Evolutionary conservation across 371 early-diverging fungal genomes (phyloP).

Genomic region (Sporodiniella umbellata): DNA sequence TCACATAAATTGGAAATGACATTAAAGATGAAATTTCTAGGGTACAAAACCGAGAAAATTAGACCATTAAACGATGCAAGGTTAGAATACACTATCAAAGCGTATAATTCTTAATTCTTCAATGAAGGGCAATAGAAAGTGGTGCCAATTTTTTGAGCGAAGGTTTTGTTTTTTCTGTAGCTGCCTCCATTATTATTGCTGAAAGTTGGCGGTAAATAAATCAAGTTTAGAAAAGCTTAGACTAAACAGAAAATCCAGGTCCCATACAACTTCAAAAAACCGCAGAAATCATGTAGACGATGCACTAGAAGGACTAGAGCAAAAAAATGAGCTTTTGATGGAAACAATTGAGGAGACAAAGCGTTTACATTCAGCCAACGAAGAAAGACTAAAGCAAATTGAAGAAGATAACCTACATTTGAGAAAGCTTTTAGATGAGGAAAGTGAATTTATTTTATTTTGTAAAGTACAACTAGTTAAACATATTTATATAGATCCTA

Average conservation of each 20-base stretch:
- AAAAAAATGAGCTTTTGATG: conserved; percentile 34
- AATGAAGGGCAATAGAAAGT: conserved; percentile 74
- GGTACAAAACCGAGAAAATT: conserved; percentile 75
- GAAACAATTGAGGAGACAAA: conserved; percentile 41
- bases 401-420: conserved; percentile 49
- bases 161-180: conserved; percentile 81
- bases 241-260: conserved; percentile 33
- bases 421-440: conserved; percentile 49
- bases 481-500: conserved; percentile 26
- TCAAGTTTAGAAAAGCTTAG: not conserved
- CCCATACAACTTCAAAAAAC: conserved; percentile 59
- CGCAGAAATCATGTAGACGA: conserved; percentile 71
- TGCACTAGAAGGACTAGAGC: conserved; percentile 62
- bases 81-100: conserved; percentile 17
- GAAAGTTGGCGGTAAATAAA: conserved; percentile 58
- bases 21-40: conserved; percentile 79
- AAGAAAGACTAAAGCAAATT: conserved; percentile 39
- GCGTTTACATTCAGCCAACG: conserved; percentile 21
- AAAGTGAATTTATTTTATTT: conserved; percentile 11
- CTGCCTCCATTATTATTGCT: conserved; percentile 70
- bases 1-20: conserved; percentile 73
- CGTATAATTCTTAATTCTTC: not conserved
- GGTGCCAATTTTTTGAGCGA: conserved; percentile 89
- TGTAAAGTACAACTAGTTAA: too few species aligned
- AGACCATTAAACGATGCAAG: conserved; percentile 82